Evolutionary conservation across 1,284 basidiomycete species (phyloP), one percentile per base, ranked within the genome.

Genomic region (Sporisorium iseilematis-ciliati): DNA sequence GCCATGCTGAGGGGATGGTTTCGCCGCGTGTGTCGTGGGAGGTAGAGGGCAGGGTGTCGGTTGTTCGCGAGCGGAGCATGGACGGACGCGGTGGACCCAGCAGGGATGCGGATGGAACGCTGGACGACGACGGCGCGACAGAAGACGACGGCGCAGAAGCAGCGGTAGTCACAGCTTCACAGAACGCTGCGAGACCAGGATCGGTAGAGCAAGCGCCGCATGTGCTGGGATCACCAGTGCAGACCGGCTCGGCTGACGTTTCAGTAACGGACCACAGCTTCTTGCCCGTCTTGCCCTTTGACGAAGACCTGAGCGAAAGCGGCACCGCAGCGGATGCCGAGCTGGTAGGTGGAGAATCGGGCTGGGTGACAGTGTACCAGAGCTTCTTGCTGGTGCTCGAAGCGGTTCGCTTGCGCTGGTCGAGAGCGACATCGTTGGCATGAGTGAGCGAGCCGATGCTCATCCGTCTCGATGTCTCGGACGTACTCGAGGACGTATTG

Each of bases 1-100:
- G 63, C 65, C 79, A 84, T 7, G 82, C 83, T 4, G 72, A 65
- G 5, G 83, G 80, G 25, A 84, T 75, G 7, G 71, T 80, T 41
- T 81, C 79, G 14, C 59, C 65, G 10, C 43, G 14, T 4, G 63
- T 29, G 2, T 26, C 16, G 14, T 53, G 33, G 7, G 57, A 57
- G 18, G 56, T 49, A 0, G 58, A 33, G 6, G 57, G 21, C 18
- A 68, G 49, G 5, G 41, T 48, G 11, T 63, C 56, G 4, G 61
- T 67, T 0, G 72, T 75, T 2, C 63, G 57, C 7, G 63, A 58
- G 3, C 63, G 54, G 16, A 38, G 35, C 62, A 75, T 56, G 11
- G 26, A 25, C 1, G 72, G 72, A 21, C 63, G 50, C 8, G 40
- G 41, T 11, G 65, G 57, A 10, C 46, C 57, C 26, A 40, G 20